These are phyloP conservation scores for Mortierella antarctica DNA, from an alignment of 192 early-diverging fungal genomes.

Conservation along the genomic window DNA sequence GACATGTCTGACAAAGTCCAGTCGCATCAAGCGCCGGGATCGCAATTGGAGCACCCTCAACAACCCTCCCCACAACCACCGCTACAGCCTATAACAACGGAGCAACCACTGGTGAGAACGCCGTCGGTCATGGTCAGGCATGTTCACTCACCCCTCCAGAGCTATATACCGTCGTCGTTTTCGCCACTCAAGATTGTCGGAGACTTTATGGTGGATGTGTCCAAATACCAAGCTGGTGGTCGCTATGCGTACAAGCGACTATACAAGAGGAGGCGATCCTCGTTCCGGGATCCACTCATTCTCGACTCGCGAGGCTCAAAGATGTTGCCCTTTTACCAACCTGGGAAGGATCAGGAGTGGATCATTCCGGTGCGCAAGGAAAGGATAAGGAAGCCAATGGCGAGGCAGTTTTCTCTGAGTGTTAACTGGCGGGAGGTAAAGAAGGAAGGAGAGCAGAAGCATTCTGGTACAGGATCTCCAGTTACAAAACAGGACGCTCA, in stretches of 20 bases:
- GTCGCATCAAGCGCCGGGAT: too few species aligned
- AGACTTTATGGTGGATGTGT: conserved; percentile 40
- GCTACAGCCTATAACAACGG: conserved; percentile 2
- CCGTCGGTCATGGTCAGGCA: conserved; percentile 36
- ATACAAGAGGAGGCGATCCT: conserved; percentile 30
- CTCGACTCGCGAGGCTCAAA: conserved; percentile 14
- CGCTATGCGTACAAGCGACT: conserved; percentile 36
- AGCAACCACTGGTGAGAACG: conserved; percentile 11
- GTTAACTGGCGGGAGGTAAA: conserved; percentile 17
- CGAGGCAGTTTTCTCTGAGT: conserved; percentile 5
- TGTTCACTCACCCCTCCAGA: conserved; percentile 29
- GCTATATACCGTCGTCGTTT: conserved; percentile 51
- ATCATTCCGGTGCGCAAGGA: conserved; percentile 20
- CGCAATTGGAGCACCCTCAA: background rate
- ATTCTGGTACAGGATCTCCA: background rate
- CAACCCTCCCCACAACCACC: background rate
- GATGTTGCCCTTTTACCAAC: conserved; percentile 45
- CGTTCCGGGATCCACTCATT: background rate
- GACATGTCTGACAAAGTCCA: background rate
- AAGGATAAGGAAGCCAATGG: conserved; percentile 3
- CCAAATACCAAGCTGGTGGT: conserved; percentile 46
- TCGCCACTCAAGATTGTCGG: conserved; percentile 43
- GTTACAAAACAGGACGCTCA: background rate
- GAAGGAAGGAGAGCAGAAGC: background rate
- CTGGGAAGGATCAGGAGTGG: conserved; percentile 50